Conservation (phyloP, 768 basidiomycete genomes). For the Tricholoma sp. region DNA sequence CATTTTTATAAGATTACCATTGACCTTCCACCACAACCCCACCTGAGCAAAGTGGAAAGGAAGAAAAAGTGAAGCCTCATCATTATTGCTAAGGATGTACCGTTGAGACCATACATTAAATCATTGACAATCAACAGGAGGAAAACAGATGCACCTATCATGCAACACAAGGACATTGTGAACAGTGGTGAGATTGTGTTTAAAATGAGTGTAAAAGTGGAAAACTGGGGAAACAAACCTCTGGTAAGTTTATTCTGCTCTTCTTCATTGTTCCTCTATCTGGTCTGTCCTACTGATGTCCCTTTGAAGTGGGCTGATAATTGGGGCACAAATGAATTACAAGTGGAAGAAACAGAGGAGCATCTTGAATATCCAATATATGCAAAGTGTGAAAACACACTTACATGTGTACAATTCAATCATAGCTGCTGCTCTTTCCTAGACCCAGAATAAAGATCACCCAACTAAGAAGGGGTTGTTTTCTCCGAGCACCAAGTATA, state of each 20-base stretch:
- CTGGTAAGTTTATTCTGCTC: neutral
- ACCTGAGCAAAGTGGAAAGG: conserved; percentile 9
- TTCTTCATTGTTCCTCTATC: no score
- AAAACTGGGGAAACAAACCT: conserved; percentile 13
- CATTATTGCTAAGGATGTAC: conserved; percentile 54
- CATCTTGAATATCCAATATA: neutral
- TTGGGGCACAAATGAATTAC: no score
- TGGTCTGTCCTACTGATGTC: no score
- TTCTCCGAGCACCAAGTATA: no score
- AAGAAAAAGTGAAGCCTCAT: conserved; percentile 29
- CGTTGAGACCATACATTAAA: conserved; percentile 55
- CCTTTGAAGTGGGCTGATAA: no score
- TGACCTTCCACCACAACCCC: conserved; percentile 38
- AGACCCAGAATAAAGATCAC: neutral
- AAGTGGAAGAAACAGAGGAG: neutral
- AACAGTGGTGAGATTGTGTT: conserved; percentile 16
- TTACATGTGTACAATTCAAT: neutral
- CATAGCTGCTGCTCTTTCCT: neutral
- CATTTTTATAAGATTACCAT: conserved; percentile 53
- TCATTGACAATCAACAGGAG: conserved; percentile 54
- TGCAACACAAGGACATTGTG: conserved; percentile 47
- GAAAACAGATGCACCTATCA: conserved; percentile 36
- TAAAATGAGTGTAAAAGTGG: conserved; percentile 16
- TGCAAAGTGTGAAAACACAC: neutral
- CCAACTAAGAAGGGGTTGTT: no score